Percentiles rank a stretch among this genome's conserved stretches.
Conservation (phyloP, 2,329 filamentous ascomycete species). For the Microsporum ferrugineum region DNA sequence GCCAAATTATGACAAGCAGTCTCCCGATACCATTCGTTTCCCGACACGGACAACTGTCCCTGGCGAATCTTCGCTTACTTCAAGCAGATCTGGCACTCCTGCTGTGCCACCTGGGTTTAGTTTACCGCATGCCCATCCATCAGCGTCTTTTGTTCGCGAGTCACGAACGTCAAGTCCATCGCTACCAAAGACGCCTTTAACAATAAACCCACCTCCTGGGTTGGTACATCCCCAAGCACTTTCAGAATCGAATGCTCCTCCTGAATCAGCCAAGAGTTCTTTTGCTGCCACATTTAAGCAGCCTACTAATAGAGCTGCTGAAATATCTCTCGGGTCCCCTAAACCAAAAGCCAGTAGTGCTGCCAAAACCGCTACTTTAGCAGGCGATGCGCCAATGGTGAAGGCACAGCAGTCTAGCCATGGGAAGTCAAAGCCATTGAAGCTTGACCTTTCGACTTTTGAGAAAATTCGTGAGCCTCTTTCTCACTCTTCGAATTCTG, state of each 20-base stretch:
- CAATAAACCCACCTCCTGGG: conserved; percentile 17
- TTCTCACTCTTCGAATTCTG: conserved; percentile 19
- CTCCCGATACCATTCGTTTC: conserved; percentile 27
- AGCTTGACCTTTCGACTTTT: conserved; percentile 22
- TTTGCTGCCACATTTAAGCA: conserved; percentile 17
- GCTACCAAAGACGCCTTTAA: conserved; percentile 3
- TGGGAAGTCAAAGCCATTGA: conserved; percentile 26
- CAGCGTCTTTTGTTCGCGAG: conserved; percentile 25
- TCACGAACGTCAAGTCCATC: conserved; percentile 14
- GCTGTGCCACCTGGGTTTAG: conserved; percentile 33
- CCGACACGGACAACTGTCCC: conserved; percentile 26
- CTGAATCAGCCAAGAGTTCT: conserved; percentile 13
- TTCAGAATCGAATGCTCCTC: conserved; percentile 15
- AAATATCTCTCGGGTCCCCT: conserved; percentile 34
- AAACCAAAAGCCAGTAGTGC: conserved; percentile 21
- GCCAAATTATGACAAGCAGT: conserved; percentile 22
- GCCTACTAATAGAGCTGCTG: conserved; percentile 24
- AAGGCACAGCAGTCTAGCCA: conserved; percentile 4
- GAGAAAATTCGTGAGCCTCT: conserved; percentile 10
- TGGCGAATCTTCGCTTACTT: conserved; percentile 18
- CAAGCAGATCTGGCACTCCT: conserved; percentile 27
- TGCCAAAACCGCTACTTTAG: background rate
- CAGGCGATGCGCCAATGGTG: conserved; percentile 5
- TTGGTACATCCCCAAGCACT: conserved; percentile 22
- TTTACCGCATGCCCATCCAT: conserved; percentile 31